A percentile compares a stretch with the other conserved stretches of the same genome.
Evolutionary conservation across 305 asterid species (phyloP).

Genomic region (Fraxinus baroniana): DNA sequence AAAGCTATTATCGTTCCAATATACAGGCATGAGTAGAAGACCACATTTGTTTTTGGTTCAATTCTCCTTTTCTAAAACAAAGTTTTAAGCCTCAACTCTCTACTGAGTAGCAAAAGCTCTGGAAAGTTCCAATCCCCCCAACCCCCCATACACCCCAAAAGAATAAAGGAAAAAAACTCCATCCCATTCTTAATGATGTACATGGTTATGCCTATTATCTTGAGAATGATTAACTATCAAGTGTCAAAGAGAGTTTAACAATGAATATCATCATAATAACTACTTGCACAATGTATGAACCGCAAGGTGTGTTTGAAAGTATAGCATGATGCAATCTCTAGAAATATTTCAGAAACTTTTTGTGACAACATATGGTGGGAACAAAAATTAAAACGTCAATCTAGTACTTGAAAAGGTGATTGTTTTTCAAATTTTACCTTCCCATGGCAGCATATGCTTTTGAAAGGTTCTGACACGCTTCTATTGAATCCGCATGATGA

Average conservation of each 20-base stretch:
- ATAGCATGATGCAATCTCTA: not conserved
- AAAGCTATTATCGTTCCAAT: not conserved
- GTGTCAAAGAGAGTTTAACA: not conserved
- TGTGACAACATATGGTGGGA: not conserved
- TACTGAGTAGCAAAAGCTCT: not conserved
- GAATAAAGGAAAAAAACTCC: not conserved
- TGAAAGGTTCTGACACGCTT: slow-evolving; percentile 80
- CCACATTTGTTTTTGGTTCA: not conserved
- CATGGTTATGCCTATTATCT: not conserved
- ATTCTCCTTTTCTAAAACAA: not conserved
- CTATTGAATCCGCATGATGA: slow-evolving; percentile 81
- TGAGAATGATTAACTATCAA: not conserved
- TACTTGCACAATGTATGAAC: not conserved
- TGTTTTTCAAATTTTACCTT: slow-evolving; percentile 43
- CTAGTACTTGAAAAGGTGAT: not conserved
- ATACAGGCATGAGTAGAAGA: not conserved
- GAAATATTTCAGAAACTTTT: not conserved
- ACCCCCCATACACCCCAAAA: not conserved
- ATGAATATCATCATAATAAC: not conserved
- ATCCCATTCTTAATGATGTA: not conserved
- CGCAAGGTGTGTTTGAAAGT: not conserved
- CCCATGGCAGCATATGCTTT: slow-evolving; percentile 87
- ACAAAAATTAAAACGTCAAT: not conserved
- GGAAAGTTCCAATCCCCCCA: not conserved
- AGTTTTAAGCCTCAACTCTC: not conserved